Evolutionary conservation across 768 basidiomycete genomes (phyloP), one percentile per base, ranked within the genome.

Genomic region (Hygrophorus pudorinus): DNA sequence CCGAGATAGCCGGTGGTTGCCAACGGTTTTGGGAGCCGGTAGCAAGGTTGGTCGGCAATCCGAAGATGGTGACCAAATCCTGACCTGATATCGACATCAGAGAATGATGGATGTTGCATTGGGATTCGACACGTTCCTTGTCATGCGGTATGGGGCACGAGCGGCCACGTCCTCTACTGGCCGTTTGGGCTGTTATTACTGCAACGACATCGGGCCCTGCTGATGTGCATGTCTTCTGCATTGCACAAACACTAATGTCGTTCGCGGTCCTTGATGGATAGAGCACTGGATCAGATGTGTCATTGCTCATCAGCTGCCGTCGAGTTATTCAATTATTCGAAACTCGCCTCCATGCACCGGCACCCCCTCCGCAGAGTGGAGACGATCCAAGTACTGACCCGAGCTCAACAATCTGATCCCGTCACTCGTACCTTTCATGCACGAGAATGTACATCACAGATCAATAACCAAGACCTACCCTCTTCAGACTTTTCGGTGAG

Each of bases 251-350:
- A 21, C 37, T 56, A 77, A 13, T 12, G 16, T 38, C 11, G 9
- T 41, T 33, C 5, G 12, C 42, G 68, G 69, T 71, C 68, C 8
- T 59, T 72, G 74, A 85, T 86, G 0, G 94, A 98, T 59, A 75
- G 92, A 33, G 94, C 93, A 3, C 75, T 98, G 11, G 96, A 98
- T 60, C 94, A 98, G 60, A 97, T 97, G 94, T 99, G 96, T 59
- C 0, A 90, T 97, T 41, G 96, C 96, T 0, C 86, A 1, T 83
- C 93, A 0, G 86, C 85, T 0, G 92, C 91, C 0, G 94, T 97
- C 1, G 96, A 99, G 59, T 70, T 99, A 7, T 75, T 98, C 17
- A 81, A 88, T 1, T 87, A 34, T 13, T 14, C 16, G 41, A 31
- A 5, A 13, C 10, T 16, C 20, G 70, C 2, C 40, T 64, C 4